These are phyloP conservation scores for Chlorophyllum brunneum DNA, from an alignment of 768 basidiomycete genomes.

Conservation along the genomic window DNA sequence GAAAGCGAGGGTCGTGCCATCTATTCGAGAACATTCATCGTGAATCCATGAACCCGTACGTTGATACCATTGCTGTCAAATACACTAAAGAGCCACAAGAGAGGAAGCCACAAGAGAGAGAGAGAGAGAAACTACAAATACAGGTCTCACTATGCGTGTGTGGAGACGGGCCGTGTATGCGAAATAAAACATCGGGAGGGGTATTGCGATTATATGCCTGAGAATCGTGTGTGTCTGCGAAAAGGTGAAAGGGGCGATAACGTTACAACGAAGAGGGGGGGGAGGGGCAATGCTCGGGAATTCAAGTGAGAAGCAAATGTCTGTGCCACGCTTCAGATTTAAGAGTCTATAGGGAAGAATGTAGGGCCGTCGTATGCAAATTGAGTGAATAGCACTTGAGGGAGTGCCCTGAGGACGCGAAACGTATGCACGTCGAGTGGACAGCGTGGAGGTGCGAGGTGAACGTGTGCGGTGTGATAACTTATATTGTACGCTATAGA, in stretches of 20 bases:
- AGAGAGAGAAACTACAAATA: neutral
- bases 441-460: neutral
- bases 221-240: constrained; percentile 10
- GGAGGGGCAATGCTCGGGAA: neutral
- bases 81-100: neutral
- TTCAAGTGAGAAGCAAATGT: neutral
- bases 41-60: too few relatives aligned
- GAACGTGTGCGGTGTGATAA: neutral
- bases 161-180: neutral
- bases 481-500: constrained; percentile 54
- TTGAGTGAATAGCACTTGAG: neutral
- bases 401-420: neutral
- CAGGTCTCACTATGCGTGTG: neutral
- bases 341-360: neutral
- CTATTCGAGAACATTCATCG: too few relatives aligned
- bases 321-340: neutral
- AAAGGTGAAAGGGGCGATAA: constrained; percentile 11
- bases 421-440: neutral
- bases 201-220: neutral
- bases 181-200: neutral
- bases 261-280: constrained; percentile 11
- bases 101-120: neutral
- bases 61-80: too few relatives aligned
- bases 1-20: too few relatives aligned
- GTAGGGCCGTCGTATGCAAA: neutral